Base-by-base conservation (phyloP, 768 basidiomycete species). In the Vishniacozyma victoriae region DNA sequence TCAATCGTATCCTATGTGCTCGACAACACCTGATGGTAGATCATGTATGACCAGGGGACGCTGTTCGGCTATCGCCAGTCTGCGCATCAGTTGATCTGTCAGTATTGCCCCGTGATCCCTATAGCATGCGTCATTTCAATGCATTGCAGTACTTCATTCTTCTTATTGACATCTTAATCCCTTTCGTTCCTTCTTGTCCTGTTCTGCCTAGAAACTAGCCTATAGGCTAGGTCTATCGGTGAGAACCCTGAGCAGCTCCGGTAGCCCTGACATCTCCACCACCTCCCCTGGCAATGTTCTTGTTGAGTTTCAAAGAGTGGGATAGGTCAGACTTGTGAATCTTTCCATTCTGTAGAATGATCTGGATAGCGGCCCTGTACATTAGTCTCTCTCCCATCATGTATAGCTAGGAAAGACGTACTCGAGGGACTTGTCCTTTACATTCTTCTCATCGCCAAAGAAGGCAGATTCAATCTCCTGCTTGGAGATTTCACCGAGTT, bases 371-470 rank as follows among this genome's bases (percentile, higher is more conserved):
- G 43, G 62, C 65, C 48, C 65, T 67, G 46, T 18, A 14, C 9
- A 7, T 29, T 36, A 29, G 15, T 19, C n/a, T 19, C n/a, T n/a
- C 29, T n/a, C 9, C 29, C n/a, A 33, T 33, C 29, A 33, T 9
- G 29, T n/a, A 33, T 9, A n/a, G 29, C n/a, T n/a, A n/a, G 15
- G 12, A 20, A 24, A 27, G 16, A 67, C 65, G 54, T 53, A 67
- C 65, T 67, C 65, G 48, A 64, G 52, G 20, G 52, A 54, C 54
- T 67, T 67, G 44, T 60, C 62, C 49, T 60, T 64, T 46, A 60
- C 57, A 44, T 60, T 53, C 50, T 62, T 64, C 40, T 63, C 60
- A 40, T 61, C 65, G 19, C 57, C 62, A 40, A 67, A 67, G 54
- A 67, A 67, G 40, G 49, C 62, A 40, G 52, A 64, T 56, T 67